These are phyloP conservation scores for Claviceps africana DNA, from an alignment of 2,329 filamentous ascomycete genomes.

Conservation along the genomic window DNA sequence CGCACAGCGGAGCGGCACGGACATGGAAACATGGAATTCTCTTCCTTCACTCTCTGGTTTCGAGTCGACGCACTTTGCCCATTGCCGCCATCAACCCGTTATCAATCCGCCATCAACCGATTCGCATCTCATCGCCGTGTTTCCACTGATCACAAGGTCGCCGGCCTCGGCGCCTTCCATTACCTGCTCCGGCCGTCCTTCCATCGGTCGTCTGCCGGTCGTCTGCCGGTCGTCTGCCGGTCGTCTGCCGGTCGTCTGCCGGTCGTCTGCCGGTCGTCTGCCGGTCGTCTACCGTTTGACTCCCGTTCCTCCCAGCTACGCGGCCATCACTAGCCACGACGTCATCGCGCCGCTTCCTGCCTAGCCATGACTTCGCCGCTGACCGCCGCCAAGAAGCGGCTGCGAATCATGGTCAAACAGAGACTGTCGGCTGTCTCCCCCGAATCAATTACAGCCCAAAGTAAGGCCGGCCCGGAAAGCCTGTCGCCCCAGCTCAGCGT, in stretches of 20 bases:
- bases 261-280: background rate
- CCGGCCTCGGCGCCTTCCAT: no score
- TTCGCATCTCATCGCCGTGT: background rate
- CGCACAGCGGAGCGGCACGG: background rate
- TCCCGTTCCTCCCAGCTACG: background rate
- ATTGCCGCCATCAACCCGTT: no score
- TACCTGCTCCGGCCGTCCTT: no score
- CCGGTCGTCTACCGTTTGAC: background rate
- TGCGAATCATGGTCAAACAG: constrained; percentile 57
- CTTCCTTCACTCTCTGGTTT: background rate
- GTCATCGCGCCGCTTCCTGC: background rate
- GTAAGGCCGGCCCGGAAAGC: constrained; percentile 31
- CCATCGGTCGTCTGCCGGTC: no score
- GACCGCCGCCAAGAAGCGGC: constrained; percentile 55
- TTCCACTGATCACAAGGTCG: no score
- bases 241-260: background rate
- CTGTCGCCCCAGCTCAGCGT: background rate
- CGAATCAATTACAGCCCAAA: constrained; percentile 54
- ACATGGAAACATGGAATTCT: background rate
- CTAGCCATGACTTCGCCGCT: constrained; percentile 4
- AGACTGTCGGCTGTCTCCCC: constrained; percentile 45
- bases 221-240: no score
- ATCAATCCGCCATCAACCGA: no score
- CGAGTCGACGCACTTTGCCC: background rate
- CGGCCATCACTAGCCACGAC: background rate